Evolutionary conservation across 129 eudicot species (phyloP).

Genomic region (Ambrosia trifida): DNA sequence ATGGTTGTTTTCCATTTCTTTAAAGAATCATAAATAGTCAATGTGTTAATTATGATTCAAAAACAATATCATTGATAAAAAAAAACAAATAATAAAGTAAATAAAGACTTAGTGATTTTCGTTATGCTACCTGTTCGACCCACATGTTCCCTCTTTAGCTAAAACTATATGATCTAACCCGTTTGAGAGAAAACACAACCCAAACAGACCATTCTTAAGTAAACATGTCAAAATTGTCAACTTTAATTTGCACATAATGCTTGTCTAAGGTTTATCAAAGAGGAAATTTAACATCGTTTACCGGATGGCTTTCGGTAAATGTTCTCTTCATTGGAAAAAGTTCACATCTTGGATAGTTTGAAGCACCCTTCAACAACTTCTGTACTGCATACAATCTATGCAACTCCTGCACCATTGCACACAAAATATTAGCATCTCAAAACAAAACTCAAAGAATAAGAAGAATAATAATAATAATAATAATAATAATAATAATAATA

Average conservation of each 20-base stretch:
- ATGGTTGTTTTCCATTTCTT: background rate
- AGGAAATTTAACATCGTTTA: constrained; percentile 4
- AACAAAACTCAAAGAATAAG: too few relatives aligned
- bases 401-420: constrained; percentile 48
- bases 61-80: background rate
- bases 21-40: background rate
- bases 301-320: constrained; percentile 27
- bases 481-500: background rate
- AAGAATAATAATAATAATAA: too few relatives aligned
- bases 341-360: constrained; percentile 27
- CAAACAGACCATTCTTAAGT: background rate
- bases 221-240: background rate
- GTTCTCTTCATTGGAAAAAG: constrained; percentile 25
- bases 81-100: too few relatives aligned
- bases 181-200: constrained; percentile 7
- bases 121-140: background rate
- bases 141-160: constrained; percentile 1
- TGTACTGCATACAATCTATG: constrained; percentile 44
- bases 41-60: background rate
- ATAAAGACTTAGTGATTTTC: background rate
- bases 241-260: background rate
- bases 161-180: background rate
- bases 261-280: background rate
- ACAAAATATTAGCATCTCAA: too few relatives aligned
- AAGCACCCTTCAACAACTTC: constrained; percentile 41